Base-by-base conservation (phyloP, 225 moss, liverwort and hornwort species). In the Physcomitrellopsis africana region DNA sequence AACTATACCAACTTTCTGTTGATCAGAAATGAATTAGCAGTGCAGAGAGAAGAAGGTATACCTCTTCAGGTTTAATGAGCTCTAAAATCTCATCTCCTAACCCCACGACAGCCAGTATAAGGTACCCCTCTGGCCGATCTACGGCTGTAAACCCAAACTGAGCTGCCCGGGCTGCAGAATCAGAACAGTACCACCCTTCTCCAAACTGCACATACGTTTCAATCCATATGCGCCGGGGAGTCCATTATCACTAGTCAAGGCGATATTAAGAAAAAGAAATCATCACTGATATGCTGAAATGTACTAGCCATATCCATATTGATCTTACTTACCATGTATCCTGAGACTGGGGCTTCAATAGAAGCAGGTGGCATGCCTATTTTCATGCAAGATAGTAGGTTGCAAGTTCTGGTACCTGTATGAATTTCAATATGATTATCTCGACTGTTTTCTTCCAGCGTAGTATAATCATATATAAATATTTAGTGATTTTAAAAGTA, bases 71-170 rank as follows among this genome's bases (percentile, higher is more conserved):
- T 15, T 53, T 56, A 12, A 76, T 44, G 19, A 84, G 65, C 47
- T 91, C 88, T 11, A 88, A 11, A 19, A 83, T 51, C 1, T 82
- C 74, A 19, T 86, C 81, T 4, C 82, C 86, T 46, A 86, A 70
- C 10, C 73, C 81, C 37, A 88, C 91, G 10, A 88, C 69, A 1
- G 88, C 37, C 18, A 88, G 72, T 0, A 91, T 70, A 0, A 88
- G 81, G 47, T 86, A 86, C 0, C 86, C 91, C 17, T 91, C 86
- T 8, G 82, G 41, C 7, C 86, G 80, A 24, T 86, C 57, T 1
- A 88, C 88, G 14, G 86, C 86, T 5, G 90, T 90, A 15, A 85
- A 85, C 0, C 91, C 87, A 58, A 84, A 88, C 12, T 74, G 58
- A 32, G 91, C 86, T 48, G 91, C 91, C 59, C 81, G 84, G 7